These are phyloP conservation scores for Fusarium succisae DNA, from an alignment of 2,329 filamentous ascomycete genomes.

Conservation along the genomic window DNA sequence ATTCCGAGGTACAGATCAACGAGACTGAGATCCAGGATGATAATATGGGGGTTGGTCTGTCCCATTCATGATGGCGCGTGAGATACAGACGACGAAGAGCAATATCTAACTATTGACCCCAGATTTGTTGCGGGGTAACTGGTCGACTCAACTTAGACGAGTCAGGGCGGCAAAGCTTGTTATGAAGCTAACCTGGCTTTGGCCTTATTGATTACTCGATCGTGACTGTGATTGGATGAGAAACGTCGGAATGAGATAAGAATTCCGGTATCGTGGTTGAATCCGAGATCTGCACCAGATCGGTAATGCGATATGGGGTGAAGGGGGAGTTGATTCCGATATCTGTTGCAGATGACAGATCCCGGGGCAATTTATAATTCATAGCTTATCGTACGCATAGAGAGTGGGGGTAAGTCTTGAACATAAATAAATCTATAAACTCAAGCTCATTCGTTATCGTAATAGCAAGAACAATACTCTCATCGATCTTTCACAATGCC, in stretches of 20 bases:
- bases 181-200: background rate
- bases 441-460: background rate
- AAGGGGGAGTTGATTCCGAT: background rate
- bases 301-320: background rate
- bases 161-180: background rate
- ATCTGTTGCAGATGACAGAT: background rate
- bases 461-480: background rate
- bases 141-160: background rate
- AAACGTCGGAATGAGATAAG: background rate
- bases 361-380: no score
- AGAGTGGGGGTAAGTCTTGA: rapidly evolving
- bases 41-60: no score
- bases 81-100: no score
- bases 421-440: background rate
- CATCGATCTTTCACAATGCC: background rate
- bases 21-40: no score
- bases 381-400: background rate
- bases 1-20: background rate
- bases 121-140: background rate
- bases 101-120: no score
- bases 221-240: background rate
- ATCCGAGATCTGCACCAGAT: background rate
- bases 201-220: background rate
- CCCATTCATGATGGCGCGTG: no score
- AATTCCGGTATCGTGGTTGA: background rate